Evolutionary conservation across 305 asterid genomes (phyloP), one percentile per base, ranked within the genome.

Genomic region (Fraxinus ornus): DNA sequence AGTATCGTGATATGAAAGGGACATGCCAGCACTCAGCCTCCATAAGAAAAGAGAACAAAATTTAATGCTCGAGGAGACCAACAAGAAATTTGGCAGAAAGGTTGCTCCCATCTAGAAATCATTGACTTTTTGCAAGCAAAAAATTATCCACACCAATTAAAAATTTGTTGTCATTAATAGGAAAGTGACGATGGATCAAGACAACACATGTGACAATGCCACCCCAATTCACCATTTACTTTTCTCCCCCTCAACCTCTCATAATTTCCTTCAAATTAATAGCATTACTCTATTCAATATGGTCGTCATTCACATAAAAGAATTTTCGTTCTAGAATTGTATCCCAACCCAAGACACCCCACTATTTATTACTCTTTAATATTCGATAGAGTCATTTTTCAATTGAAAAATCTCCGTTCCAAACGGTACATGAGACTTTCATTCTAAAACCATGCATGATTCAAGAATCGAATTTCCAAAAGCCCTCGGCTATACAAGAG

Each of bases 371-470:
- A 17, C 24, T n/a, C 24, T 52, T 26, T 55, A 1, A n/a, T n/a
- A 5, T 49, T 49, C 62, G 21, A 17, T 55, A 55, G 9, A 30
- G 30, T 8, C 70, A 10, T 74, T 24, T 19, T 80, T 82, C 75
- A 17, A 17, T 41, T 30, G 26, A 52, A 75, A 39, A 32, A 37
- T 5, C 3, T 55, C 10, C 0, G 24, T 3, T 49, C 60, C 60
- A 15, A 44, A 49, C 21, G 0, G 9, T 6, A 55, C 66, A 55
- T 0, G 66, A 55, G 26, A 55, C 3, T 55, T 22, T 76, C 52
- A 70, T 15, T 66, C 62, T 68, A 75, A 36, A 22, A 70, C 77
- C 86, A 92, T 93, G 97, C 82, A 83, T 15, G 86, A 88, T 86
- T 88, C 88, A 86, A 85, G 73, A 85, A 75, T 82, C 19, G 85